Evolutionary conservation across 1,284 basidiomycete genomes (phyloP), one percentile per base, ranked within the genome.

Genomic region (Puccinia novopanici): DNA sequence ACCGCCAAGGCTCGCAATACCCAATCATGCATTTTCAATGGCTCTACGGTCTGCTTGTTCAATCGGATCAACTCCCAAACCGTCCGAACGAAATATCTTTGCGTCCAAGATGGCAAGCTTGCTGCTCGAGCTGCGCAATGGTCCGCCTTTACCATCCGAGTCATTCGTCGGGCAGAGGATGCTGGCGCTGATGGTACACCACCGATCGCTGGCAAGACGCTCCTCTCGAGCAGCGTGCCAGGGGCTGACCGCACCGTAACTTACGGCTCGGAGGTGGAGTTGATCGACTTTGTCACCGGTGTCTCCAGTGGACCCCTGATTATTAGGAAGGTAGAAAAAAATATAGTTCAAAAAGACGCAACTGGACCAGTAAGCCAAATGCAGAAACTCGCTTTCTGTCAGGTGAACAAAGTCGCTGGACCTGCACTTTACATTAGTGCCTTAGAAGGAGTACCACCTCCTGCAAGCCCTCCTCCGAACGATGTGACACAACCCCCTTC

Each of bases 41-140:
- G 92, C 57, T 93, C 93, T 27, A 91, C 93, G n/a, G 93, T 98
- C 72, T 94, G 93, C 79, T 89, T 98, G 72, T 96, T 95, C 89
- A 95, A 95, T 86, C 92, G 95, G 84, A 94, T 98, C 88, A 95
- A 98, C 87, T 93, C 93, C 17, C 95, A 98, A 87, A 96, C 94
- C 34, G 94, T 96, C 81, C 91, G 95, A 83, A 98, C 95, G 75
- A 97, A 97, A 87, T 98, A 95, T 86, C 93, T 97, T 91, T 92
- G 92, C 79, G 92, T 94, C 85, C 92, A 95, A 84, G 90, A 92
- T 85, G 90, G 89, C 83, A 90, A 92, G 86, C 88, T 95, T 73
- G 92, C 91, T 85, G 93, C 93, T 30, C 93, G 92, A 86, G 93
- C 93, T 85, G 88, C 91, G 81, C 89, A 91, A 55, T 95, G 93